Evolutionary conservation across 2,329 filamentous ascomycete genomes (phyloP).

Genomic region (Sporothrix brasiliensis): DNA sequence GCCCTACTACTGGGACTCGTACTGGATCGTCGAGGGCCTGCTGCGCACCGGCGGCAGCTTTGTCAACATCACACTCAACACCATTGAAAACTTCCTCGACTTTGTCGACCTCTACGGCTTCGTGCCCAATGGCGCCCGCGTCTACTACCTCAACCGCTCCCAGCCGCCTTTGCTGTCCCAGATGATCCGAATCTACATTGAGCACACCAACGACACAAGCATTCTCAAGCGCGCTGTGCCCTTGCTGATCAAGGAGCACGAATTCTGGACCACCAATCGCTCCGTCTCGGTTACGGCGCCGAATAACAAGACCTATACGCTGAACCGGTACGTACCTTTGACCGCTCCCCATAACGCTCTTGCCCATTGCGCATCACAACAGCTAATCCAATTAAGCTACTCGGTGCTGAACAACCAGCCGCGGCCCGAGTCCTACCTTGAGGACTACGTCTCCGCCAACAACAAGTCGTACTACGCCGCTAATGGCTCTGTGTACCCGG

Average conservation of each 20-base stretch:
- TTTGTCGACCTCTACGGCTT: constrained; percentile 67
- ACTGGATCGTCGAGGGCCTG: constrained; percentile 68
- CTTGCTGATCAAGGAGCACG: constrained; percentile 64
- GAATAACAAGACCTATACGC: constrained; percentile 53
- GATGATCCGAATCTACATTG: constrained; percentile 67
- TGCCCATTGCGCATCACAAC: background rate
- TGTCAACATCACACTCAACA: constrained; percentile 64
- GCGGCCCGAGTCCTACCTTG: constrained; percentile 67
- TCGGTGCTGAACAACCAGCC: constrained; percentile 66
- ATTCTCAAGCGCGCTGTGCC: constrained; percentile 64
- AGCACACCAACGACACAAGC: constrained; percentile 65
- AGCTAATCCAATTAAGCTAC: constrained; percentile 48
- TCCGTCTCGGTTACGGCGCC: constrained; percentile 55
- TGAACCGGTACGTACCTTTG: constrained; percentile 54
- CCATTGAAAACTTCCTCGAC: constrained; percentile 71
- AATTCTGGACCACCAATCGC: constrained; percentile 65
- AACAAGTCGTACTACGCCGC: constrained; percentile 64
- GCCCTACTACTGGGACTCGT: constrained; percentile 72
- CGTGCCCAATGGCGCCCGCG: constrained; percentile 67
- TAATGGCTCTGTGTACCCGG: constrained; percentile 62
- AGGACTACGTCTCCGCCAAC: constrained; percentile 67
- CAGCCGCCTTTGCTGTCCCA: constrained; percentile 67
- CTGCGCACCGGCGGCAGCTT: constrained; percentile 66
- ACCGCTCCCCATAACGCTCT: background rate
- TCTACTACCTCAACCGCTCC: constrained; percentile 67